Evolutionary conservation across 495 filamentous ascomycete genomes (phyloP), one percentile per base, ranked within the genome.

Genomic region (Trichoderma asperelloides): DNA sequence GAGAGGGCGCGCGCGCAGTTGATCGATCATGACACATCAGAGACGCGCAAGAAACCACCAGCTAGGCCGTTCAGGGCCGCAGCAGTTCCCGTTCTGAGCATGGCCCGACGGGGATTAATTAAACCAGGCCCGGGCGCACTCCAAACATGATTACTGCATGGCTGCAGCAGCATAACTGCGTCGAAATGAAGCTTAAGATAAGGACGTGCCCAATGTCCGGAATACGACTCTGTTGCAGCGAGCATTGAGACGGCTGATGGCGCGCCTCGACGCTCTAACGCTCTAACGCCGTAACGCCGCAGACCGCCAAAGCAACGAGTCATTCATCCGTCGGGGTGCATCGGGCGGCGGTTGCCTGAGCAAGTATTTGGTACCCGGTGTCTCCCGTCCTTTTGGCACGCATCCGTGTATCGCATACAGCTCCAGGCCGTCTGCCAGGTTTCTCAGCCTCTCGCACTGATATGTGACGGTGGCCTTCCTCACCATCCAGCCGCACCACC

Each of bases 401-500:
- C 11, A 11, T 13, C 2, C 25, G 16, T 3, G 55, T 60, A 60
- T 25, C 27, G 27, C 4, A 5, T 51, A 51, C 47, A n/a, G 8
- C 16, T 51, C 43, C n/a, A 51, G 41, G 11, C 47, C 3, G 18
- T 23, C n/a, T 25, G 47, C 11, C 18, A 51, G 2, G 18, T 51
- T n/a, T n/a, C n/a, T n/a, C 47, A 21, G 18, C 47, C 47, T 51
- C 18, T 51, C 47, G 21, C 21, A 9, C 47, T 51, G 18, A 21
- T 21, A 51, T 51, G 47, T 51, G 18, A 51, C 47, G n/a, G 11
- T 51, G 21, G 47, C 47, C 47, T 51, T 51, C 47, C 47, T 51
- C 47, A 51, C 47, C 47, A 51, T 51, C 47, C 47, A 51, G 47
- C 47, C 47, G 47, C 47, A 51, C 47, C 47, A 23, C 41, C 41